phyloP scores from a whole-genome alignment of 2,329 filamentous ascomycete species.

The Colletotrichum acutatum region DNA sequence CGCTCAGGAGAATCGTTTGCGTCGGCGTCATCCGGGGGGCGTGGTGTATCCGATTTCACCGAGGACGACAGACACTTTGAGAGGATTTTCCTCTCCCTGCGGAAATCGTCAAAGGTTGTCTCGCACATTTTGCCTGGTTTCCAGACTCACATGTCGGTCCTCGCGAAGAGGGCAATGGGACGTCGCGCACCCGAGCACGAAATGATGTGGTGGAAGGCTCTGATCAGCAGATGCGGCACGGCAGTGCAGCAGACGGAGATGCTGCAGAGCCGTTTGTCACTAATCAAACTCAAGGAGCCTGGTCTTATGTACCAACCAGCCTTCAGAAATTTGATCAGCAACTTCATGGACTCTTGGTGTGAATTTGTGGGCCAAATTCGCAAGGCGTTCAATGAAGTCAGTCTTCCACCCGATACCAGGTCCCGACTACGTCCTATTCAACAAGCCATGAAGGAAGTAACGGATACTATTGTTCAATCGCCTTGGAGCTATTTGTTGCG shows the following conservation, averaged over 20 bases:
- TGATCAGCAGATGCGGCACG: constrained; percentile 77
- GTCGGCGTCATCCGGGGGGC: constrained; percentile 62
- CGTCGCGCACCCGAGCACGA: constrained; percentile 69
- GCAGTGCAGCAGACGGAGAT: constrained; percentile 79
- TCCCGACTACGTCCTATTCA: constrained; percentile 83
- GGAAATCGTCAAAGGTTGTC: constrained; percentile 78
- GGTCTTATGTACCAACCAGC: constrained; percentile 72
- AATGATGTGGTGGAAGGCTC: constrained; percentile 73
- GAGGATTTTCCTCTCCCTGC: constrained; percentile 80
- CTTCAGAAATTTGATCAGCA: constrained; percentile 79
- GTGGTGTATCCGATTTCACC: constrained; percentile 69
- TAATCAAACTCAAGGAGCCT: constrained; percentile 87
- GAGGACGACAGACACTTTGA: constrained; percentile 88
- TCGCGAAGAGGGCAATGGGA: constrained; percentile 71
- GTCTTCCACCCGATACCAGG: constrained; percentile 75
- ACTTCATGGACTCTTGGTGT: constrained; percentile 77
- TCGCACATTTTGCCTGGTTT: constrained; percentile 77
- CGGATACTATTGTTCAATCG: constrained; percentile 72
- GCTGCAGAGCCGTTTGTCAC: constrained; percentile 77
- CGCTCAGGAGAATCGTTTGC: constrained; percentile 85
- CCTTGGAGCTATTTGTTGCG: constrained; percentile 63
- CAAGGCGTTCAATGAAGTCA: constrained; percentile 60
- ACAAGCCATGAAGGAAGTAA: constrained; percentile 83
- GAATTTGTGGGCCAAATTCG: constrained; percentile 73
- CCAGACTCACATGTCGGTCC: constrained; percentile 72